Percentiles rank a stretch among this genome's conserved stretches.
Conservation (phyloP, 805 yeast species). For the Zygosaccharomyces kombuchaensis region DNA sequence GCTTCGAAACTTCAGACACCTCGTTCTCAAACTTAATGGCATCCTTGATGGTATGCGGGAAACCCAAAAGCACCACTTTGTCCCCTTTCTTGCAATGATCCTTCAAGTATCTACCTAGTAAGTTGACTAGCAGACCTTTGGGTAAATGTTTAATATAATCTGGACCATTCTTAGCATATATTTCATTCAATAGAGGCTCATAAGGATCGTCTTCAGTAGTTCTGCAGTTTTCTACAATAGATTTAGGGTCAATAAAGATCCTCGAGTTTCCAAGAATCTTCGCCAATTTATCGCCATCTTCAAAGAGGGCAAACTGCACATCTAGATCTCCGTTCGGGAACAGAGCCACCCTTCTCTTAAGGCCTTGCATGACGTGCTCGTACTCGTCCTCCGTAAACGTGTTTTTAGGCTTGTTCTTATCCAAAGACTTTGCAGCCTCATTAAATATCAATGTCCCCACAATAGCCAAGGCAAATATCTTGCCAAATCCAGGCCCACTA, state of each 20-base stretch:
- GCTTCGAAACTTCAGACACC: slow-evolving; percentile 45
- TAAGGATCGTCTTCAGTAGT: slow-evolving; percentile 43
- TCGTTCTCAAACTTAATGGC: slow-evolving; percentile 73
- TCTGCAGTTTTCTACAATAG: slow-evolving; percentile 45
- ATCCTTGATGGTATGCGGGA: slow-evolving; percentile 59
- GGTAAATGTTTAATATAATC: slow-evolving; percentile 33
- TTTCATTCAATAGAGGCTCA: slow-evolving; percentile 49
- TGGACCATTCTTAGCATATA: slow-evolving; percentile 29
- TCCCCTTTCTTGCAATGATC: slow-evolving; percentile 35
- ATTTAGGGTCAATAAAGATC: slow-evolving; percentile 48
- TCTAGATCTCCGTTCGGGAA: slow-evolving; percentile 41
- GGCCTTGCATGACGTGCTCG: slow-evolving; percentile 45
- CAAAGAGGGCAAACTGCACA: slow-evolving; percentile 38
- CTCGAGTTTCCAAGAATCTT: slow-evolving; percentile 21
- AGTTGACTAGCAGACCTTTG: slow-evolving; percentile 34
- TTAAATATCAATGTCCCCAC: slow-evolving; percentile 44
- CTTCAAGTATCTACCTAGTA: slow-evolving; percentile 33
- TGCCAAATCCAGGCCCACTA: slow-evolving; percentile 38
- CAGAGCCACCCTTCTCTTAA: slow-evolving; percentile 46
- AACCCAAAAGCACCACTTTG: slow-evolving; percentile 49
- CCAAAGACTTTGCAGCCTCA: slow-evolving; percentile 37
- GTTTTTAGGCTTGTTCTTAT: slow-evolving; percentile 35
- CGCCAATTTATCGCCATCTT: slow-evolving; percentile 21
- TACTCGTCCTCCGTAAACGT: slow-evolving; percentile 37
- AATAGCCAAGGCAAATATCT: slow-evolving; percentile 41